Conservation (phyloP, 225 moss, liverwort and hornwort genomes). For the Physcomitrium patens region DNA sequence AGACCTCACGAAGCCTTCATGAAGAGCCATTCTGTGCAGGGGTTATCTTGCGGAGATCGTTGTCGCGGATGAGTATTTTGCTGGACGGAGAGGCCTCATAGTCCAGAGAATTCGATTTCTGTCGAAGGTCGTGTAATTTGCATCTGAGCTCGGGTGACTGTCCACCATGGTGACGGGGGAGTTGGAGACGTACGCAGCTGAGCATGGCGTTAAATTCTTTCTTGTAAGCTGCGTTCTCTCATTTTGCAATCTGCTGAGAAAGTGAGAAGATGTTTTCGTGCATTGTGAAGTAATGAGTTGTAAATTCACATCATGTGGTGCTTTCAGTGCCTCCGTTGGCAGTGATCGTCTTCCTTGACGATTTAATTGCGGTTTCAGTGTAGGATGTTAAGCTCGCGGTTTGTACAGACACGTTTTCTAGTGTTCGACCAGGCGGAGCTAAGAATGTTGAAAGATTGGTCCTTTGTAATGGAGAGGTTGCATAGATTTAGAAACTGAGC, state of each 20-base stretch:
- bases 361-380: not conserved
- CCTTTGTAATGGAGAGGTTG: not conserved
- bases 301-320: too few relatives aligned
- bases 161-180: not conserved
- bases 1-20: too few relatives aligned
- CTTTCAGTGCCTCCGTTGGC: not conserved
- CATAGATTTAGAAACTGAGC: not conserved
- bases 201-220: constrained; percentile 45
- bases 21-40: too few relatives aligned
- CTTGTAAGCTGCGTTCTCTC: constrained; percentile 37
- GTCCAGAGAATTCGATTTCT: too few relatives aligned
- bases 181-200: constrained; percentile 47
- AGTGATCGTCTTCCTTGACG: not conserved
- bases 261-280: too few relatives aligned
- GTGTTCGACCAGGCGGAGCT: not conserved
- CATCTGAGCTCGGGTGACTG: too few relatives aligned
- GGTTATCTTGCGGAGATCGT: too few relatives aligned
- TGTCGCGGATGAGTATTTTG: too few relatives aligned
- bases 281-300: too few relatives aligned
- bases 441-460: not conserved
- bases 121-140: too few relatives aligned
- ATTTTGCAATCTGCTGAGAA: too few relatives aligned
- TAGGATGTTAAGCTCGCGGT: not conserved
- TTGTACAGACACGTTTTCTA: not conserved
- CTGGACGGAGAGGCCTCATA: too few relatives aligned